Evolutionary conservation across 805 yeast genomes (phyloP).

Genomic region (Ogataea allantospora): DNA sequence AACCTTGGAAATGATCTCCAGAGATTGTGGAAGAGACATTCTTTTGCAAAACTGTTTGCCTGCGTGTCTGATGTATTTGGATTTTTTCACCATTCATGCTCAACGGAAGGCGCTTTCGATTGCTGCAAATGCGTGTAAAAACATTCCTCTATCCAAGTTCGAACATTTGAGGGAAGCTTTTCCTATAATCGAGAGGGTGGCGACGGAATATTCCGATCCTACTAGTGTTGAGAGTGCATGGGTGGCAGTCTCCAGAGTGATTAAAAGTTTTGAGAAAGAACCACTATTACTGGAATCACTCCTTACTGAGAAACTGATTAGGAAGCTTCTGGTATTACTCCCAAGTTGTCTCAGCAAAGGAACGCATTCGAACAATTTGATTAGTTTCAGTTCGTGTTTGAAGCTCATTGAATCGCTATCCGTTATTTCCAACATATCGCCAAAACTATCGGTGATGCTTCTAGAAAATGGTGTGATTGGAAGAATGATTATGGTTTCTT

Average conservation of each 20-base stretch:
- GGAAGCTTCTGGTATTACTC: constrained; percentile 28
- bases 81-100: constrained; percentile 85
- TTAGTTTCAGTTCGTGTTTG: constrained; percentile 39
- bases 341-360: constrained; percentile 32
- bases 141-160: constrained; percentile 44
- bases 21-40: constrained; percentile 50
- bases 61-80: constrained; percentile 70
- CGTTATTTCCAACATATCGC: constrained; percentile 43
- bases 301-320: constrained; percentile 35
- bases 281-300: constrained; percentile 47
- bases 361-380: constrained; percentile 23
- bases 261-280: constrained; percentile 46
- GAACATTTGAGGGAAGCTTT: constrained; percentile 53
- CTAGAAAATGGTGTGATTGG: constrained; percentile 50
- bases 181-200: constrained; percentile 57
- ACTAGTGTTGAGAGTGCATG: constrained; percentile 63
- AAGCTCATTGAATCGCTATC: constrained; percentile 45
- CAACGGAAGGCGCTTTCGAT: constrained; percentile 78
- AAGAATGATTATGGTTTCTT: constrained; percentile 44
- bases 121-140: constrained; percentile 65
- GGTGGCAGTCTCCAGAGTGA: constrained; percentile 58
- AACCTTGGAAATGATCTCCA: constrained; percentile 65
- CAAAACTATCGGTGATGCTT: constrained; percentile 41
- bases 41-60: constrained; percentile 59
- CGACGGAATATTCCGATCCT: constrained; percentile 54